Base-by-base conservation (phyloP, 2,329 filamentous ascomycete species). In the Aspergillus tubingensis region DNA sequence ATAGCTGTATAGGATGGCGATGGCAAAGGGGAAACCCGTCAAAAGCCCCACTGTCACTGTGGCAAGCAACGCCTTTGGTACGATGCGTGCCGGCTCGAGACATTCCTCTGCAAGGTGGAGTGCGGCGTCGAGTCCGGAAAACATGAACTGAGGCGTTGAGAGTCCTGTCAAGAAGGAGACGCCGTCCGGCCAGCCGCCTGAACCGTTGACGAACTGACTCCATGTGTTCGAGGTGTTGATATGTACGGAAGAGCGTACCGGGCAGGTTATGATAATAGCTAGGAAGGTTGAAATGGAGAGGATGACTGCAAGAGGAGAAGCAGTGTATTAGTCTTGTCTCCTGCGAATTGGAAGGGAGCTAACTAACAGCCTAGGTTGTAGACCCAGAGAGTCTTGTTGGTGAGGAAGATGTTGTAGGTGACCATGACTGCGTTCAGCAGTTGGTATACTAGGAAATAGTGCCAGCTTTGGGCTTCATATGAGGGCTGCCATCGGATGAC, bases 141-240 rank as follows among this genome's bases (percentile, higher is more conserved):
- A 60, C 67, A 69, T 69, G 57, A 69, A 69, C 13, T 69, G 67
- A 5, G 67, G 67, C 2, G 67, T 69, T 25, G 67, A 63, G 17
- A 69, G 62, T 7, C 64, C 65, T 6, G 67, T 69, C 11, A 69
- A 53, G 60, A 67, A 69, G n/a, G 67, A 65, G 50, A 69, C 63
- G 47, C 66, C 66, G 48, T 69, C 58, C 11, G 67, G 62, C 67
- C 67, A 69, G 53, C 67, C 65, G 43, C 62, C 61, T 19, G 66
- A 68, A 5, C 67, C 67, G 23, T 69, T 69, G 56, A 54, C 50
- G 13, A 68, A 60, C 23, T 62, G 53, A 8, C 58, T 57, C 67
- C 67, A 68, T 27, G 66, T 48, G 7, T 57, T 41, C 2, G n/a
- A 32, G 10, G 67, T 67, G 62, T 63, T 61, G 47, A 65, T 43